Evolutionary conservation across 768 basidiomycete species (phyloP).

Genomic region (Inosperma sp.): DNA sequence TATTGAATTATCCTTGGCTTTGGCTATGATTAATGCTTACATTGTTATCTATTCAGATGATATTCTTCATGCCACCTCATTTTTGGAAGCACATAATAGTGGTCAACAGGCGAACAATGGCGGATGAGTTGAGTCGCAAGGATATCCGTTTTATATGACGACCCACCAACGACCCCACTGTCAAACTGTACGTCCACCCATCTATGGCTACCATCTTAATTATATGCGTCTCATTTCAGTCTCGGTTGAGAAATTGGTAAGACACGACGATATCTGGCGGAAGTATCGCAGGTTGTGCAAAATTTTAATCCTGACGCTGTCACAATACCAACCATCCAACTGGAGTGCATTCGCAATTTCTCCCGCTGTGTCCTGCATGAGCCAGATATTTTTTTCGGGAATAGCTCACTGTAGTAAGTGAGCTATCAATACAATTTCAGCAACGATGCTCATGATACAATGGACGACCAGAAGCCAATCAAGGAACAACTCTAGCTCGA

Average conservation of each 20-base stretch:
- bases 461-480: constrained; percentile 3
- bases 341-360: constrained; percentile 26
- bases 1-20: constrained; percentile 4
- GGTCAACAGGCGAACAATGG: constrained; percentile 18
- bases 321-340: constrained; percentile 29
- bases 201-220: background rate
- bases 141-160: constrained; percentile 5
- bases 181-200: constrained; percentile 1
- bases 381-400: constrained; percentile 13
- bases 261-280: constrained; percentile 35
- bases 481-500: constrained; percentile 1
- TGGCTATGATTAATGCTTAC: background rate
- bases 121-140: constrained; percentile 9
- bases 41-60: constrained; percentile 9
- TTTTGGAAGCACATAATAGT: constrained; percentile 23
- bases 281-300: constrained; percentile 34
- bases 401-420: constrained; percentile 13
- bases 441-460: constrained; percentile 8
- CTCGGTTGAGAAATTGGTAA: constrained; percentile 35
- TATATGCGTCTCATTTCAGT: background rate
- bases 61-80: constrained; percentile 19
- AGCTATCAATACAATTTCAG: background rate
- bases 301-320: constrained; percentile 27
- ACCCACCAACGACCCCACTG: constrained; percentile 2
- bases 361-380: constrained; percentile 23